Evolutionary conservation across 2,329 filamentous ascomycete genomes (phyloP).

Genomic region (Aureobasidium sp.): DNA sequence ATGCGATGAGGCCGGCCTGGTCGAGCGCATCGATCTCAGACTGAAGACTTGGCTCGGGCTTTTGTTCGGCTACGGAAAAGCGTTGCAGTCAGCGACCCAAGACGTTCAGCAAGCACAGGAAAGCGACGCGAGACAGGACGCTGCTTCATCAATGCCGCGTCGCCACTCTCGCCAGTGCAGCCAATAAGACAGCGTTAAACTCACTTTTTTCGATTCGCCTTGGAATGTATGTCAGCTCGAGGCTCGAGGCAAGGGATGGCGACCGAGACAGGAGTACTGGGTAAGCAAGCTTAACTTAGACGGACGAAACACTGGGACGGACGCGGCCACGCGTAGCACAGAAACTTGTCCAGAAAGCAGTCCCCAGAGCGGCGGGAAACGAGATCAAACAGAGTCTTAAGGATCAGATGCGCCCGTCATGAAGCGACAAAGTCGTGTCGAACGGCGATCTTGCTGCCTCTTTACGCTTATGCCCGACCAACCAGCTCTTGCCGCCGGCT

Average conservation of each 20-base stretch:
- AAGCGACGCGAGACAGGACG: background rate
- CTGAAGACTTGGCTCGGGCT: constrained; percentile 7
- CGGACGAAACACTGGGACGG: background rate
- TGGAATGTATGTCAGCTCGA: constrained; percentile 9
- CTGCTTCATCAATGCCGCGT: background rate
- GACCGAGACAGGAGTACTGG: background rate
- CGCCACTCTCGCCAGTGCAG: background rate
- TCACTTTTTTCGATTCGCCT: constrained; percentile 5
- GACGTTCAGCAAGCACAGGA: background rate
- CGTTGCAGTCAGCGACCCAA: background rate
- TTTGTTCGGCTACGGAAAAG: background rate
- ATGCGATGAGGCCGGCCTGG: constrained; percentile 1
- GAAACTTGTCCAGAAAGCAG: background rate
- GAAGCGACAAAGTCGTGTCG: background rate
- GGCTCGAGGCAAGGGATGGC: constrained; percentile 1
- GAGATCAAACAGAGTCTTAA: constrained; percentile 9
- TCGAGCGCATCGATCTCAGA: background rate
- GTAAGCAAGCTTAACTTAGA: background rate
- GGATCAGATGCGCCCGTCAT: constrained; percentile 8
- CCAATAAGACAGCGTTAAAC: constrained; percentile 9
- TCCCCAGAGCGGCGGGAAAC: background rate
- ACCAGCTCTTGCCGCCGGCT: background rate
- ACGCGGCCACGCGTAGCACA: constrained; percentile 2
- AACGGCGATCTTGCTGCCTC: constrained; percentile 5
- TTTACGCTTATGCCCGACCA: constrained; percentile 6